Conservation (phyloP, 1,284 basidiomycete genomes). For the Moesziomyces sp. region DNA sequence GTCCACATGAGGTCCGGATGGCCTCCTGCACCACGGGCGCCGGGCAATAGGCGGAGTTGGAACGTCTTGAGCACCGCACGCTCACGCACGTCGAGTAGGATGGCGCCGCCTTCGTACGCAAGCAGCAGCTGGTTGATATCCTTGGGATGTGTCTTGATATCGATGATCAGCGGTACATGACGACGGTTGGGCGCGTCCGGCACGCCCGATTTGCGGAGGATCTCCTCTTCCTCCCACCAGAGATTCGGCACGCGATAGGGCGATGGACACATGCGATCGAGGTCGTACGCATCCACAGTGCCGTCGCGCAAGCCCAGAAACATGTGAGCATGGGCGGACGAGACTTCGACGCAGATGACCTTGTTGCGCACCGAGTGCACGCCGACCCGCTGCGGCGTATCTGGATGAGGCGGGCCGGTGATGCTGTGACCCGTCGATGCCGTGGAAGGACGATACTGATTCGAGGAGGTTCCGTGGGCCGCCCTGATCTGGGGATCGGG, state of each 20-base stretch:
- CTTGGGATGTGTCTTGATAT: constrained; percentile 76
- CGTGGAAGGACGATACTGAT: constrained; percentile 37
- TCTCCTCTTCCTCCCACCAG: constrained; percentile 80
- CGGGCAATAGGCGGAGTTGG: constrained; percentile 60
- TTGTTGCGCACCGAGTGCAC: constrained; percentile 56
- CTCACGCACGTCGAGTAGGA: constrained; percentile 59
- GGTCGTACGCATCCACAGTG: constrained; percentile 69
- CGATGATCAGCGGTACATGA: constrained; percentile 67
- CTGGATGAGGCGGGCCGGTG: constrained; percentile 49
- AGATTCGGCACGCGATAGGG: constrained; percentile 70
- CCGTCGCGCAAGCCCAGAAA: constrained; percentile 70
- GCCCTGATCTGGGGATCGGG: constrained; percentile 65
- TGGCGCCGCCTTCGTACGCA: constrained; percentile 78
- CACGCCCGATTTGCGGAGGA: constrained; percentile 73
- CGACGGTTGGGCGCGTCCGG: constrained; percentile 70
- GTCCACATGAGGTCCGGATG: constrained; percentile 71
- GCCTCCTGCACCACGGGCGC: constrained; percentile 70
- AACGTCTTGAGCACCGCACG: constrained; percentile 55
- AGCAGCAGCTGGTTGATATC: constrained; percentile 83
- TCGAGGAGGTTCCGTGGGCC: constrained; percentile 36
- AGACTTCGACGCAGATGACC: constrained; percentile 74
- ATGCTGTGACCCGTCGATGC: constrained; percentile 43
- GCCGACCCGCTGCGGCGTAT: constrained; percentile 54
- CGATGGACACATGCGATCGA: constrained; percentile 64
- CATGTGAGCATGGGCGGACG: constrained; percentile 81